Conservation (phyloP, 768 basidiomycete genomes). For the Aureoboletus auriporus region DNA sequence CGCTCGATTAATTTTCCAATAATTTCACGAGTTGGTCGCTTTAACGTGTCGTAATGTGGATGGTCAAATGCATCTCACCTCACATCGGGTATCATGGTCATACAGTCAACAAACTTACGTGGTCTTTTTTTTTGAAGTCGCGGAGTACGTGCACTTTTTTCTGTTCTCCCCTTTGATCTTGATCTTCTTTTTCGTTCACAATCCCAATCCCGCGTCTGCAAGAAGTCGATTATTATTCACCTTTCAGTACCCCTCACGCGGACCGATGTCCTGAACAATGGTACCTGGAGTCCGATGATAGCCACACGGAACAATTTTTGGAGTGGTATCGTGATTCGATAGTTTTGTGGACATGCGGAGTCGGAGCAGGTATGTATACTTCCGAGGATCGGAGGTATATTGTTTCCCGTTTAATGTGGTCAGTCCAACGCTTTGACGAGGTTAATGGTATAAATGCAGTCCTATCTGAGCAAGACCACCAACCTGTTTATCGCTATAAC, state of each 20-base stretch:
- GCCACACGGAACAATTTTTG: not conserved
- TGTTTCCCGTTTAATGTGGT: slow-evolving; percentile 1
- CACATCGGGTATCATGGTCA: slow-evolving; percentile 2
- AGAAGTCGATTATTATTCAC: not conserved
- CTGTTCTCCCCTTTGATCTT: not conserved
- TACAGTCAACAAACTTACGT: not conserved
- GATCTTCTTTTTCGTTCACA: not conserved
- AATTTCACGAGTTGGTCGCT: not conserved
- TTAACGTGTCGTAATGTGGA: not conserved
- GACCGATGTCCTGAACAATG: too few species aligned
- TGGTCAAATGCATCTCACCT: not conserved
- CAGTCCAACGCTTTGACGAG: slow-evolving; percentile 16
- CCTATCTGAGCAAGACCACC: not conserved
- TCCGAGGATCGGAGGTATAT: not conserved
- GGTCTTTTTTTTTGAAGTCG: slow-evolving; percentile 1
- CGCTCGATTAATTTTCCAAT: too few species aligned
- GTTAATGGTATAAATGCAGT: slow-evolving; percentile 18
- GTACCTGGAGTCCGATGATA: not conserved
- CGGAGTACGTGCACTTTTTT: not conserved
- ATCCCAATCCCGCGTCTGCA: not conserved
- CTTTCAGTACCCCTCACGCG: not conserved
- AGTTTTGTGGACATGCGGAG: slow-evolving; percentile 13
- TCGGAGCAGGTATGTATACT: not conserved
- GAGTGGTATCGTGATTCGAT: not conserved
- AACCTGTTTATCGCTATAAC: not conserved